phyloP scores from a whole-genome alignment of 495 filamentous ascomycete species.

The Aspergillus ellipticus region DNA sequence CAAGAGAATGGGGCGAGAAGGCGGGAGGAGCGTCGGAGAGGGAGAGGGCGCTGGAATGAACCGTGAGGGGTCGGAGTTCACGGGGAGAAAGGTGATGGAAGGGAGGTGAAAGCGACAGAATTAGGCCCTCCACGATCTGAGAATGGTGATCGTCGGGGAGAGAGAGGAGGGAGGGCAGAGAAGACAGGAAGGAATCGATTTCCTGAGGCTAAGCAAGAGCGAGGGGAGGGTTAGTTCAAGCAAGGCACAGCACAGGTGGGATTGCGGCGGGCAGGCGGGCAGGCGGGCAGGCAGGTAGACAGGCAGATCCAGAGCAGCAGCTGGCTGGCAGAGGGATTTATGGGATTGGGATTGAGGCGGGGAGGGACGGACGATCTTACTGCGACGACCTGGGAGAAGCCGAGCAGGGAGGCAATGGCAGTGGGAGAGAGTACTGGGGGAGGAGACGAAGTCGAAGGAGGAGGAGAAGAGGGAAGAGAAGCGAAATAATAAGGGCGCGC shows the following conservation, averaged over 20 bases:
- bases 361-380: not conserved
- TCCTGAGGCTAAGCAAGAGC: not conserved
- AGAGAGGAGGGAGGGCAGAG: not conserved
- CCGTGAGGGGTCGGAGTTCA: not conserved
- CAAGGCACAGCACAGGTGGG: not conserved
- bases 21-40: not conserved
- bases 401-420: not conserved
- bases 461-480: slow-evolving; percentile 7
- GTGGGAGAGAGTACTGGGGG: slow-evolving; percentile 5
- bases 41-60: not conserved
- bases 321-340: not conserved
- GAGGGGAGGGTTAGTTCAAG: not conserved
- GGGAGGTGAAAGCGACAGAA: not conserved
- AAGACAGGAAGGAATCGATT: not conserved
- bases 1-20: slow-evolving; percentile 1
- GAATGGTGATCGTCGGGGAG: not conserved
- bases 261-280: not conserved
- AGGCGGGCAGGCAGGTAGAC: slow-evolving; percentile 6
- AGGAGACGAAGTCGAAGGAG: slow-evolving; percentile 4
- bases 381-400: slow-evolving; percentile 3
- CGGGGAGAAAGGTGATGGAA: not conserved
- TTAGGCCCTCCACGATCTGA: slow-evolving; percentile 2
- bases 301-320: slow-evolving; percentile 12
- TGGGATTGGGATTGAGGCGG: not conserved
- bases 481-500: slow-evolving; percentile 2